Evolutionary conservation across 176 grass and related monocot genomes (phyloP).

Genomic region (Stipa capillata): DNA sequence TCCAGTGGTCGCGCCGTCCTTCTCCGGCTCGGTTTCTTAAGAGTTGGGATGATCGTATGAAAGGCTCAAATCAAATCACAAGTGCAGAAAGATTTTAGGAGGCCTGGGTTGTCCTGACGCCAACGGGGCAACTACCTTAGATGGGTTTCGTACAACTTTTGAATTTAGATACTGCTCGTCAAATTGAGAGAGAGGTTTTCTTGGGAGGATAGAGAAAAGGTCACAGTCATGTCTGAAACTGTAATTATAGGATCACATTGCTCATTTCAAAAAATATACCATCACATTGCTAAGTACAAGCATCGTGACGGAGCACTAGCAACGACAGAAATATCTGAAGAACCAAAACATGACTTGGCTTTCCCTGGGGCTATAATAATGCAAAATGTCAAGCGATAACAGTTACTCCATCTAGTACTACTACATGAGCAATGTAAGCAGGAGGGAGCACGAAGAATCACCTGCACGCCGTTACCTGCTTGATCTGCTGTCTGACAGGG

Average conservation of each 20-base stretch:
- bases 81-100: background rate
- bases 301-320: too few species aligned
- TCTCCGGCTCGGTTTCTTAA: constrained; percentile 1
- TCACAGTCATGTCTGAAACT: background rate
- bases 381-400: background rate
- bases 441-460: constrained; percentile 23
- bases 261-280: too few species aligned
- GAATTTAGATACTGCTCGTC: background rate
- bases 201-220: background rate
- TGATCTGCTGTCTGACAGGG: background rate
- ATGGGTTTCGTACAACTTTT: background rate
- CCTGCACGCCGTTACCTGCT: background rate
- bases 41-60: too few species aligned
- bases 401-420: background rate
- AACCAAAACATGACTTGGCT: background rate
- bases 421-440: background rate
- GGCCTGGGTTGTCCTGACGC: background rate
- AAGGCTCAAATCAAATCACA: background rate
- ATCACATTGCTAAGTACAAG: background rate
- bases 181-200: too few species aligned
- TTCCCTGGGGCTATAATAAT: background rate
- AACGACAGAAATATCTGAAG: background rate
- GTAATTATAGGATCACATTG: background rate
- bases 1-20: constrained; percentile 12
- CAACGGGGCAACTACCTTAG: constrained; percentile 11